Base-by-base conservation (phyloP, 2,329 filamentous ascomycete genomes). In the Pseudogymnoascus verrucosus region DNA sequence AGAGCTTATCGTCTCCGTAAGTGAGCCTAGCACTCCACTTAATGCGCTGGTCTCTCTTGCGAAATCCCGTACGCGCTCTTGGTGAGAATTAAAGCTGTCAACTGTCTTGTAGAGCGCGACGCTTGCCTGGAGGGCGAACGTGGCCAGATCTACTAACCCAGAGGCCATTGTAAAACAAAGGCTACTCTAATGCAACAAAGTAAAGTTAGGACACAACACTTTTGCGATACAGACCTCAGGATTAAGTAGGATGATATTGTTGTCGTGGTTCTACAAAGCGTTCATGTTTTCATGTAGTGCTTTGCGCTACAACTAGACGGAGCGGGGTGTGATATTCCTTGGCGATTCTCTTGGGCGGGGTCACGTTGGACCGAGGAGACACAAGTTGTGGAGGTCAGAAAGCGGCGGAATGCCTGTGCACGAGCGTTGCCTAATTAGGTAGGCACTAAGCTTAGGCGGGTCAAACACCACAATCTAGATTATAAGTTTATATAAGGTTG, bases 51-150 rank as follows among this genome's bases (percentile, higher is more conserved):
- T 70, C 71, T 80, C 76, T n/a, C 74, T 71, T 11, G 70, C 59
- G 14, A 80, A 75, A 54, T 78, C 76, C 61, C 76, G 76, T 5
- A 79, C 73, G 31, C 68, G 69, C 66, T 72, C 75, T 37, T 71
- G 73, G 67, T 77, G 74, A 39, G 70, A 72, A 61, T 72, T 70
- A 67, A 76, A 78, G 65, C 73, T 75, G 26, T 75, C 64, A 42
- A 79, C 66, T 5, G 72, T 75, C 16, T 76, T 63, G 68, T 74
- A 76, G 28, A 79, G 74, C 7, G 70, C 63, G 65, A 73, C 64
- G 66, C 75, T 77, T 39, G 73, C 70, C 65, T 78, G 68, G 63
- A 78, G 74, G 36, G 76, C 76, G 64, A 79, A 77, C 14, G 68
- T 71, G 16, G 72, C 71, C 60, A 78, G 67, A 61, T 74, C 65